Base-by-base conservation (phyloP, 805 yeast species). In the Lipomyces yamadae region DNA sequence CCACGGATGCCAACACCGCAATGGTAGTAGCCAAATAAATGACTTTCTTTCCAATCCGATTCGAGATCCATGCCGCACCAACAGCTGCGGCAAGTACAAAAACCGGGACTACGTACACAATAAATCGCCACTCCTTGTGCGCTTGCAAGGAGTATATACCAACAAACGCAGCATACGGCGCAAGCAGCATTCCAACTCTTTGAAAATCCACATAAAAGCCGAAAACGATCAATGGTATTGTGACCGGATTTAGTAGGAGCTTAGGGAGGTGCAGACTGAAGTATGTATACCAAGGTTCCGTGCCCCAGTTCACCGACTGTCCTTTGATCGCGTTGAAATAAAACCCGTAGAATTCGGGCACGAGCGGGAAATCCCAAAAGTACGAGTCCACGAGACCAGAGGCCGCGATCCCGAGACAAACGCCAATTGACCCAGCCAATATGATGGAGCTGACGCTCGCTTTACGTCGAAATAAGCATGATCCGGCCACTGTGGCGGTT, bases 111-210 rank as follows among this genome's bases (percentile, higher is more conserved):
- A 87, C 80, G 76, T 93, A 94, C 18, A 89, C 80, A 53, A 94
- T 86, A 74, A 94, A 94, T 72, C 98, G 84, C 96, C 96, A 91
- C 80, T 94, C 98, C 76, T 94, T 94, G 73, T 94, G 98, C 2
- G 95, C 92, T 76, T 90, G 95, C 61, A 88, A 76, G 0, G 97
- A 92, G 83, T 92, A 83, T 4, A 86, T 73, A 1, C 80, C 68
- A n/a, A 92, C 81, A 74, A 81, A 93, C 15, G 84, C 60, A 0
- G 87, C 54, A 0, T 89, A 79, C 0, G 91, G 80, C 18, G 84
- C 66, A 1, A 84, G 81, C 34, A 88, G 74, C 30, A 63, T 65
- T 13, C 69, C 62, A n/a, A 70, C 45, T 37, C 71, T 18, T 8
- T 71, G 55, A 76, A 78, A 64, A 78, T 75, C 70, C 77, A 70